Evolutionary conservation across 1,139 yeast genomes (phyloP), one percentile per base, ranked within the genome.

Genomic region (Hanseniaspora gamundiae): DNA sequence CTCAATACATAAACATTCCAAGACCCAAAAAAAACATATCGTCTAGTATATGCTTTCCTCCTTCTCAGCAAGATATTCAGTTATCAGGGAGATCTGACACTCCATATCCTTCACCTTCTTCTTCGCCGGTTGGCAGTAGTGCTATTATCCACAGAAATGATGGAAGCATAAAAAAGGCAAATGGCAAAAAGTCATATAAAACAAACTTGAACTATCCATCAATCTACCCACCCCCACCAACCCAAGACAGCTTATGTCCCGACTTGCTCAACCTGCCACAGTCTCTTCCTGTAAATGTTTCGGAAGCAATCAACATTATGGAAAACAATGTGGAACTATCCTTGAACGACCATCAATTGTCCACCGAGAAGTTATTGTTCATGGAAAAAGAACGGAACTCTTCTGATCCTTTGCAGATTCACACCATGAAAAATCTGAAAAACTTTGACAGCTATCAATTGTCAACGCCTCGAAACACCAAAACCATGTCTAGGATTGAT

Each of bases 161-260:
- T 42, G 43, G 54, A 48, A 41, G 67, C 57, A 33, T 55, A 57
- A 35, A 54, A 58, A 38, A 52, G 63, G 2, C 14, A 16, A 38
- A 31, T 13, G 33, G 29, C 28, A 73, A 86, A 51, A 78, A 80
- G 52, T 75, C 85, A 45, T 84, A 80, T 53, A 88, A 84, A 61
- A 76, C 91, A 0, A 83, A 84, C 57, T 84, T 81, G 53, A 73
- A 80, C 11, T 80, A 75, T 65, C 96, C 97, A 0, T 76, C 85
- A 51, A 68, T 86, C 4, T 82, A 80, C 54, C 95, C 95, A 0
- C 65, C 69, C 6, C 26, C 26, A 24, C 6, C n/a, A n/a, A n/a
- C n/a, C n/a, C n/a, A n/a, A n/a, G n/a, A n/a, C n/a, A n/a, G n/a
- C n/a, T n/a, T n/a, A n/a, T n/a, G 26, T 24, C 6, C 51, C 4